Base-by-base conservation (phyloP, 2,329 filamentous ascomycete species). In the Pseudogymnoascus sp. region DNA sequence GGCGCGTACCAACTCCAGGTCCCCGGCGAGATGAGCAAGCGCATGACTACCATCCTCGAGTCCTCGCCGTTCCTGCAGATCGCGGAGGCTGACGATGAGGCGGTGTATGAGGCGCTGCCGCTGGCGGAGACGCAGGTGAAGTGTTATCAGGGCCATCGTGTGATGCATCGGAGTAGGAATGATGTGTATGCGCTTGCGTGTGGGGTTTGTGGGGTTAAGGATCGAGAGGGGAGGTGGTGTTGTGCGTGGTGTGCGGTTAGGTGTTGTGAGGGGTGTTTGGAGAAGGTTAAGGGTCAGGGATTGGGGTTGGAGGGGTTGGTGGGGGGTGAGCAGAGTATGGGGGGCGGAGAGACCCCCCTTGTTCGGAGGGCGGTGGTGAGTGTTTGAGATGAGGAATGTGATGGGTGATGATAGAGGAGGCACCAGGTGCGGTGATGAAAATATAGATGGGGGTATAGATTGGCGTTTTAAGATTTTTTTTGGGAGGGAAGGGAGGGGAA, bases 241-340 rank as follows among this genome's bases (percentile, higher is more conserved):
- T 74, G 72, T 59, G 67, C 67, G 21, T 74, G 72, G 72, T 74
- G 72, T 53, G 73, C 70, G 62, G 59, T 74, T 33, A 69, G 72
- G 50, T 67, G 69, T 19, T 74, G 72, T 63, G 67, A 64, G n/a
- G 63, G 50, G 31, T 74, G 72, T 64, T 71, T 72, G 68, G 63
- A 70, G 53, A 60, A 60, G 46, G 56, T 60, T 37, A 60, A 35
- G 10, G 31, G 35, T 37, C 37, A 35, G 10, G 31, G 35, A 5
- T 38, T 21, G 21, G 50, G 26, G 26, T 59, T 44, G 42, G 50
- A 33, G 21, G 23, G 23, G 26, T 59, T 44, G 19, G 50, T 59
- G 11, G 23, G 23, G n/a, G 19, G 26, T 11, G 50, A 31, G 7
- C 50, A 31, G 13, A n/a, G 4, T 59, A 33, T 37, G 31, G 31